Percentiles rank a stretch among this genome's conserved stretches.
phyloP scores from a whole-genome alignment of 257 asterid genomes.

The Jasminum sambac region DNA sequence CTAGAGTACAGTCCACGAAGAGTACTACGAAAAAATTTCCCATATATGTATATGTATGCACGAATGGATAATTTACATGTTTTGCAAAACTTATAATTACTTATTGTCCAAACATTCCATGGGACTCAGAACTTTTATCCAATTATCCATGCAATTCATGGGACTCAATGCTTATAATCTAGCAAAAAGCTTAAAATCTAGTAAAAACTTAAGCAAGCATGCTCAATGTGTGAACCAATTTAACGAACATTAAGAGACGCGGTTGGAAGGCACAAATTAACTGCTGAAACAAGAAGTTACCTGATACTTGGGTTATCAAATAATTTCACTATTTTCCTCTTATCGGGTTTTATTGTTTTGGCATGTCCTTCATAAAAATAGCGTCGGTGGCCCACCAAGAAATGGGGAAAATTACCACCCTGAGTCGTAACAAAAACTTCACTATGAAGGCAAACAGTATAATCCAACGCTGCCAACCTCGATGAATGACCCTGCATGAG shows the following conservation, averaged over 20 bases:
- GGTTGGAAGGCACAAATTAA: not conserved
- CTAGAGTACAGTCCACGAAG: too few species aligned
- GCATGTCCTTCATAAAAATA: conserved; percentile 87
- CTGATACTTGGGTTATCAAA: conserved; percentile 78
- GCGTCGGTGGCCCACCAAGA: conserved; percentile 95
- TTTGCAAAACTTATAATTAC: too few species aligned
- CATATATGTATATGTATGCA: not conserved
- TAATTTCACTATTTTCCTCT: conserved; percentile 80
- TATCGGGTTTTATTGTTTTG: conserved; percentile 86
- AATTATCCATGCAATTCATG: too few species aligned
- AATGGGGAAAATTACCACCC: conserved; percentile 98
- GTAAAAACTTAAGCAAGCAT: too few species aligned
- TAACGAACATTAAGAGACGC: not conserved
- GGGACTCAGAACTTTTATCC: too few species aligned
- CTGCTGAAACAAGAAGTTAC: conserved; percentile 34
- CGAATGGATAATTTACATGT: too few species aligned
- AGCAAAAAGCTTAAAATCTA: too few species aligned
- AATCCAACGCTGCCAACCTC: conserved; percentile 97
- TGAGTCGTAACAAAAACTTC: conserved; percentile 94
- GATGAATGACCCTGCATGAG: conserved; percentile 81
- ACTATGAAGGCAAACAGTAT: conserved; percentile 94
- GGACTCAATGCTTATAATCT: too few species aligned
- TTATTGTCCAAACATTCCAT: too few species aligned
- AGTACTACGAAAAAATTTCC: too few species aligned
- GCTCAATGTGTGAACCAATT: not conserved